Percentiles rank a stretch among this genome's conserved stretches.
phyloP scores from a whole-genome alignment of 371 early-diverging fungal species.

The Furculomyces boomerangus region DNA sequence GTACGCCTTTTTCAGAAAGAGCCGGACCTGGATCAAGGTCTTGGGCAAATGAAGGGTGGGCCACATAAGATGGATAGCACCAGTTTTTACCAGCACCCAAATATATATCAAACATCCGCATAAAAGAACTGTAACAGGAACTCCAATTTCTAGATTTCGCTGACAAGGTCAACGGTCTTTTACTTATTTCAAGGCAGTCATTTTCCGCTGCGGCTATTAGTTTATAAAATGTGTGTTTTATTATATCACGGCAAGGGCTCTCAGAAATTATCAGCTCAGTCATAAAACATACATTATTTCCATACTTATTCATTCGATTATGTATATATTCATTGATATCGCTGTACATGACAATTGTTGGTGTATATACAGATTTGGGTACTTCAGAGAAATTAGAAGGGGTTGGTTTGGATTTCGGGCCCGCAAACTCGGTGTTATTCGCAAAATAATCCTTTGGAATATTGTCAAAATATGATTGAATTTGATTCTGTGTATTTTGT shows the following conservation, averaged over 20 bases:
- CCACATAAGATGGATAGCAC: conserved; percentile 13
- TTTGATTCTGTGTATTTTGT: no score
- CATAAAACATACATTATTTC: conserved; percentile 4
- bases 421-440: not conserved
- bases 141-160: not conserved
- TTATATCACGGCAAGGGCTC: conserved; percentile 14
- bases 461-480: no score
- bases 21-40: conserved; percentile 22
- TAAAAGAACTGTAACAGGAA: not conserved
- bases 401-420: not conserved
- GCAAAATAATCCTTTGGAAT: no score
- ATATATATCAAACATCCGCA: conserved; percentile 10
- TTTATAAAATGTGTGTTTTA: conserved; percentile 19
- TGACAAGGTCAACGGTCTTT: not conserved
- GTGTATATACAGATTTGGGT: not conserved
- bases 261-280: conserved; percentile 14
- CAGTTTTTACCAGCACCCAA: conserved; percentile 13
- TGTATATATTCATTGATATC: not conserved
- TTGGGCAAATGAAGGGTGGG: conserved; percentile 14
- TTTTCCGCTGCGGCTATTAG: conserved; percentile 16
- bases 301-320: not conserved
- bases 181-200: conserved; percentile 5
- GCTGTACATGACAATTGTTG: conserved; percentile 15
- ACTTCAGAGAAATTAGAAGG: no score
- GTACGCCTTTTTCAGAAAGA: conserved; percentile 19